Percentiles rank a stretch among this genome's conserved stretches.
These are phyloP conservation scores for Neonothopanus nambi DNA, from an alignment of 1,284 basidiomycete species.

Conservation along the genomic window DNA sequence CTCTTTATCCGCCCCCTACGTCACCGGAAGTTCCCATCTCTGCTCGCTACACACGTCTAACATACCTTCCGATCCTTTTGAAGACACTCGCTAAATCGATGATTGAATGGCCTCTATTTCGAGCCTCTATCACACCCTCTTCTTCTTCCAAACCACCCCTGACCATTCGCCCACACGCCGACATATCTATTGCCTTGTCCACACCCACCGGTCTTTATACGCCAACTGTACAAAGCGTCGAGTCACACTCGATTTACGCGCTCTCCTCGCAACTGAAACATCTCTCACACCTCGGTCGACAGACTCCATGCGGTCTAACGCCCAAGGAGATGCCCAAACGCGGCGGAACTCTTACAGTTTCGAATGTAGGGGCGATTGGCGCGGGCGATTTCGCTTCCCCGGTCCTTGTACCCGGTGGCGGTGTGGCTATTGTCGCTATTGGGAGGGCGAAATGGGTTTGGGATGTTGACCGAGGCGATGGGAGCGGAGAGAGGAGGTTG, in stretches of 20 bases:
- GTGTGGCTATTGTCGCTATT: slow-evolving; percentile 89
- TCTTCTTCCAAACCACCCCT: slow-evolving; percentile 54
- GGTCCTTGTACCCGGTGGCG: slow-evolving; percentile 85
- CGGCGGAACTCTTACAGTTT: slow-evolving; percentile 84
- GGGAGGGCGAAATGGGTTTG: slow-evolving; percentile 84
- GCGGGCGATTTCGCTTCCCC: slow-evolving; percentile 73
- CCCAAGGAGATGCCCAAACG: slow-evolving; percentile 64
- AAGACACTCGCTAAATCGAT: slow-evolving; percentile 84
- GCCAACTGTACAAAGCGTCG: slow-evolving; percentile 71
- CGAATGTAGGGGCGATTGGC: slow-evolving; percentile 84
- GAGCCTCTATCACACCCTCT: slow-evolving; percentile 62
- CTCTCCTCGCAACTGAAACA: slow-evolving; percentile 66
- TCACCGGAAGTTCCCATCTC: slow-evolving; percentile 42
- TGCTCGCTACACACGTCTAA: slow-evolving; percentile 65
- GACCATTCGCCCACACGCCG: slow-evolving; percentile 67
- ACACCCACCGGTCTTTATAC: slow-evolving; percentile 88
- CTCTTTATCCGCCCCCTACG: slow-evolving; percentile 40
- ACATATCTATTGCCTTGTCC: slow-evolving; percentile 76
- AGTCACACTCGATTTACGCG: slow-evolving; percentile 61
- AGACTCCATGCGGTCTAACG: slow-evolving; percentile 63
- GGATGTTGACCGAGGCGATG: slow-evolving; percentile 53
- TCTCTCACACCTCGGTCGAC: slow-evolving; percentile 64
- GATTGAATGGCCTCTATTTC: slow-evolving; percentile 83
- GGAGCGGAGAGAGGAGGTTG: slow-evolving; percentile 60
- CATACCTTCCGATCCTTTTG: slow-evolving; percentile 83